Evolutionary conservation across 1,284 basidiomycete genomes (phyloP), one percentile per base, ranked within the genome.

Genomic region (Leccinum pachyderme): DNA sequence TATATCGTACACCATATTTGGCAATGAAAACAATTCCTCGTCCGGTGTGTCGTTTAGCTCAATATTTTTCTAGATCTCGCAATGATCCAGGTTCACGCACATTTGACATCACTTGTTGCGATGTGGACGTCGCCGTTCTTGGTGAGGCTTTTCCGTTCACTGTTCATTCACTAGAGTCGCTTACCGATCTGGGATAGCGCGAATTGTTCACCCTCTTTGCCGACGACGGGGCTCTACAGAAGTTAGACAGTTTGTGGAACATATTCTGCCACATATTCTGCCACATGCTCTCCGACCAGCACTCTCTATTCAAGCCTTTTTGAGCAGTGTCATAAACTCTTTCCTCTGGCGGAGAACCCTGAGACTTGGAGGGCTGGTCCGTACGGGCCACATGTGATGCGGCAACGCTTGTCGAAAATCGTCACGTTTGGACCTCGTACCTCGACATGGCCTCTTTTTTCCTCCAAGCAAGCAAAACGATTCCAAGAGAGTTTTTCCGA

Each of bases 51-150:
- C 7, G 1, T 33, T 37, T 47, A 18, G 7, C 12, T 28, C 13
- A 22, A 15, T 7, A 22, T 4, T 18, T 39, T 24, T 1, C 22
- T 0, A 1, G 9, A 13, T 2, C 31, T 63, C 31, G 62, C 32
- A 31, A 3, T 2, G 1, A 7, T 13, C 7, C 11, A 78, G 75
- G 52, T 35, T 44, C 55, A 15, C 75, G 79, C 11, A 58, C 51
- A 4, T 59, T 83, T 9, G 83, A 86, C 58, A 74, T 86, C 51
- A 85, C 84, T 7, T 86, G 83, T 54, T 81, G 80, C 49, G 84
- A 86, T 63, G 64, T 73, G 22, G 83, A 87, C 22, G 77, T 80
- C 1, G 83, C 76, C 0, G 65, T 85, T 3, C 65, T 86, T n/a
- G 83, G 84, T 81, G 43, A 31, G 60, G 1, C 32, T 7, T 9